Conservation (phyloP, 352 stramenopile species). For the Globisporangium irregulare region DNA sequence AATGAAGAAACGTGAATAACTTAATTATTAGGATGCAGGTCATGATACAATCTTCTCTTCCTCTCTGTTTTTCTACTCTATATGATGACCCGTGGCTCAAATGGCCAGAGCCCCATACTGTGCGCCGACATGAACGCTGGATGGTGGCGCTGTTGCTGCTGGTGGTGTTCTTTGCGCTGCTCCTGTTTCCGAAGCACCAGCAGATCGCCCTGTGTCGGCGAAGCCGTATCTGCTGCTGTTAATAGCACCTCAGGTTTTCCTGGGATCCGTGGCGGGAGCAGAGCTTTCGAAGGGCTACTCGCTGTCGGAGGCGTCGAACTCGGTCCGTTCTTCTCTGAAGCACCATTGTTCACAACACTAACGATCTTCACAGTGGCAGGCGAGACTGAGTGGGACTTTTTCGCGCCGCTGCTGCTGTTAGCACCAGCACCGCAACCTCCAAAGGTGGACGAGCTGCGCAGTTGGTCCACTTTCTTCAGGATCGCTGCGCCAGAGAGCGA, state of each 20-base stretch:
- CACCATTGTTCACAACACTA: neutral
- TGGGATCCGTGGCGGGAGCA: constrained; percentile 19
- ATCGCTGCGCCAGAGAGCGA: constrained; percentile 13
- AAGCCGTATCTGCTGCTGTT: neutral
- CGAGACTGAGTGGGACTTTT: constrained; percentile 16
- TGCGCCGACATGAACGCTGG: constrained; percentile 2
- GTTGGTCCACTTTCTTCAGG: constrained; percentile 18
- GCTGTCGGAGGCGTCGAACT: neutral
- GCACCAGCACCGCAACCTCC: neutral
- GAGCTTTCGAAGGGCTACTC: neutral
- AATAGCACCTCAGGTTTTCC: neutral
- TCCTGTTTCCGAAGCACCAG: constrained; percentile 5
- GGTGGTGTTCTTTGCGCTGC: neutral
- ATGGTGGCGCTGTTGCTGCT: neutral
- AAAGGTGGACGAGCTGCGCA: constrained; percentile 6
- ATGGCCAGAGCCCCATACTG: constrained; percentile 7
- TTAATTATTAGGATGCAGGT: constrained; percentile 1
- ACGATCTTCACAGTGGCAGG: neutral
- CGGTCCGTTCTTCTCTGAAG: neutral
- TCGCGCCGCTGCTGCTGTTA: neutral
- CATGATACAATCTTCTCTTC: neutral
- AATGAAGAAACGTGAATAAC: neutral
- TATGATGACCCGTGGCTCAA: constrained; percentile 10
- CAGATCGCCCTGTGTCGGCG: constrained; percentile 14
- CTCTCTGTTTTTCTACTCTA: neutral